Evolutionary conservation across 768 basidiomycete genomes (phyloP).

Genomic region (Kwoniella europaea): DNA sequence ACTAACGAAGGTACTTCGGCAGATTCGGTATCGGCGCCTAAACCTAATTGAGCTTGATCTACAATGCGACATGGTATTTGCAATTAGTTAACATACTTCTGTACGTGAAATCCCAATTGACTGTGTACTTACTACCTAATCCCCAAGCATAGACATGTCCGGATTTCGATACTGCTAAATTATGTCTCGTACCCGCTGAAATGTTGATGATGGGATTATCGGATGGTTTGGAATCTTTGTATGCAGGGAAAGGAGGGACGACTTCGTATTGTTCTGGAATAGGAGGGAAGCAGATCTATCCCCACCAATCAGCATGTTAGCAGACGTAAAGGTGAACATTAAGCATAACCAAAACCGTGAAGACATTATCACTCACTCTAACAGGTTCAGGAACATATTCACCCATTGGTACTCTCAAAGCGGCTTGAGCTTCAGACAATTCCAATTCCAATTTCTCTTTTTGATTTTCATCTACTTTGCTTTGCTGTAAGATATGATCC

Average conservation of each 20-base stretch:
- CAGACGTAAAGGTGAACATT: no score
- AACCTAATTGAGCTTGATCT: conserved; percentile 59
- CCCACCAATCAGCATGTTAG: no score
- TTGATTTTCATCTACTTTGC: conserved; percentile 32
- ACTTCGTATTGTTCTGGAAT: conserved; percentile 56
- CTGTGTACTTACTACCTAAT: conserved; percentile 55
- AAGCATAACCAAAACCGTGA: no score
- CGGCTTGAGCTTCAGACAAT: conserved; percentile 42
- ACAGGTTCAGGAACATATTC: conserved; percentile 57
- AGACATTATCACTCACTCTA: conserved; percentile 34
- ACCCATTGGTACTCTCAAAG: conserved; percentile 49
- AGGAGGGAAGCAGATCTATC: conserved; percentile 60
- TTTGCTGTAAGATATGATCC: conserved; percentile 31
- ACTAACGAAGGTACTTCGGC: conserved; percentile 57
- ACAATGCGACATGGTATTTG: not conserved
- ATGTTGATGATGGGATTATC: conserved; percentile 58
- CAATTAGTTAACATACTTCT: no score
- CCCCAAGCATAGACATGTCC: conserved; percentile 62
- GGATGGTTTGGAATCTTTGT: conserved; percentile 43
- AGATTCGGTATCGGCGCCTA: conserved; percentile 57
- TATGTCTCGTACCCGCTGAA: conserved; percentile 59
- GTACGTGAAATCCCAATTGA: not conserved
- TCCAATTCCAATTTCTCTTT: conserved; percentile 42
- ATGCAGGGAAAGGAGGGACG: conserved; percentile 53
- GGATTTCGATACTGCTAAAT: conserved; percentile 58